These are phyloP conservation scores for Paramyrothecium sp. DNA, from an alignment of 2,329 filamentous ascomycete genomes.

Conservation along the genomic window DNA sequence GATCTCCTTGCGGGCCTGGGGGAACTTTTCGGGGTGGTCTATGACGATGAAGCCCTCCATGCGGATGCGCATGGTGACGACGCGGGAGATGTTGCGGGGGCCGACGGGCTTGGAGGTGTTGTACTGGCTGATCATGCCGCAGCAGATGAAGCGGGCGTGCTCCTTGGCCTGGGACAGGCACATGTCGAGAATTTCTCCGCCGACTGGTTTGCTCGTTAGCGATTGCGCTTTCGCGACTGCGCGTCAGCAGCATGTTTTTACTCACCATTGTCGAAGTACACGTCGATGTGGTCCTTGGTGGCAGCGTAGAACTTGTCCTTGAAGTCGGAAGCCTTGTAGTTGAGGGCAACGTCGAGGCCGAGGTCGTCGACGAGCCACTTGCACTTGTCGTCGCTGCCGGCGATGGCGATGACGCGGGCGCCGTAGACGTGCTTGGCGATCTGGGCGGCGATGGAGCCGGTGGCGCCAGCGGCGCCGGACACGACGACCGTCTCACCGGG, in stretches of 20 bases:
- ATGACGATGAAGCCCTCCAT: slow-evolving; percentile 76
- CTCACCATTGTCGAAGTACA: slow-evolving; percentile 67
- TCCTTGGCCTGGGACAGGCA: slow-evolving; percentile 62
- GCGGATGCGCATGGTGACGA: slow-evolving; percentile 54
- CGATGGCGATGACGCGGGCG: slow-evolving; percentile 60
- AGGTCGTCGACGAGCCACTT: slow-evolving; percentile 62
- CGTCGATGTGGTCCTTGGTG: slow-evolving; percentile 60
- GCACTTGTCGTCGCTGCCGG: slow-evolving; percentile 67
- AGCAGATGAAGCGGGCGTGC: slow-evolving; percentile 69
- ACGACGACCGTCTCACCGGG: slow-evolving; percentile 74
- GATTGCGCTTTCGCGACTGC: neutral
- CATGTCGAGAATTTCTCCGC: slow-evolving; percentile 68
- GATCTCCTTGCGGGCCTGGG: slow-evolving; percentile 60
- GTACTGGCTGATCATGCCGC: slow-evolving; percentile 70
- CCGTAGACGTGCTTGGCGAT: slow-evolving; percentile 71
- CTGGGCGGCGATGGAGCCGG: slow-evolving; percentile 73
- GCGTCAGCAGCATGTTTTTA: neutral
- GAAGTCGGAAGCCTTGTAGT: slow-evolving; percentile 68
- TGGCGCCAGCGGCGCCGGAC: slow-evolving; percentile 75
- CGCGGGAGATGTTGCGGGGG: slow-evolving; percentile 54
- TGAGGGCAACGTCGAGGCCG: slow-evolving; percentile 65
- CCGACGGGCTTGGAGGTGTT: slow-evolving; percentile 56
- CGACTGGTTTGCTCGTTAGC: slow-evolving; percentile 38
- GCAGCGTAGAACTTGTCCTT: slow-evolving; percentile 57
- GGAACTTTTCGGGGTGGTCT: slow-evolving; percentile 62